A percentile compares a stretch with the other conserved stretches of the same genome.
phyloP scores from a whole-genome alignment of 2,329 filamentous ascomycete genomes.

The Graphilbum ipis-grandicollis region DNA sequence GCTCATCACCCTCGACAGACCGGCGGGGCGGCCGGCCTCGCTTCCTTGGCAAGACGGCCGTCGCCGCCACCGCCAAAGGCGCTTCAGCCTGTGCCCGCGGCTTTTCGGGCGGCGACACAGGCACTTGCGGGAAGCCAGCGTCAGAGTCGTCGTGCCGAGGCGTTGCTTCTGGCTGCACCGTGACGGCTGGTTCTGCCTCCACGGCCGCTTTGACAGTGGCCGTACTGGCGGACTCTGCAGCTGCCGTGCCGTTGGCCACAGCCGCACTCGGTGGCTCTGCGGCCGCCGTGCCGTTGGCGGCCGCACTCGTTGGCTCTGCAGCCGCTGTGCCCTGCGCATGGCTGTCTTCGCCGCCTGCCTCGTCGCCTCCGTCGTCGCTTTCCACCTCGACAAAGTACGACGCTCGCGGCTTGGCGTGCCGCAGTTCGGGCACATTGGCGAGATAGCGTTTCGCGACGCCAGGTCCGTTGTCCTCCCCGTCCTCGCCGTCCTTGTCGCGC shows the following conservation, averaged over 20 bases:
- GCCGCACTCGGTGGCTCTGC: too few species aligned
- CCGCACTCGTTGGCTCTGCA: too few species aligned
- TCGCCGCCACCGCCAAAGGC: background rate
- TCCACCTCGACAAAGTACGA: slow-evolving; percentile 5
- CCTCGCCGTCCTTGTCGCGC: too few species aligned
- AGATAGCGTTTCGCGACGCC: slow-evolving; percentile 1
- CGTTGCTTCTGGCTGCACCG: too few species aligned
- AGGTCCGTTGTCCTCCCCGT: slow-evolving; percentile 1
- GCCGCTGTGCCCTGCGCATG: background rate
- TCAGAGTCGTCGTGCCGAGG: slow-evolving; percentile 12
- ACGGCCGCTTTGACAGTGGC: too few species aligned
- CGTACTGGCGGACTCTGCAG: too few species aligned
- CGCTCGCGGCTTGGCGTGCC: slow-evolving; percentile 5
- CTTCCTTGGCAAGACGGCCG: background rate
- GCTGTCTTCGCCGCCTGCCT: slow-evolving; percentile 14
- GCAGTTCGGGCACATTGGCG: slow-evolving; percentile 5
- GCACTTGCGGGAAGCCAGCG: too few species aligned
- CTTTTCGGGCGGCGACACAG: background rate
- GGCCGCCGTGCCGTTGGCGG: too few species aligned
- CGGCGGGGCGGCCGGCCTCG: background rate
- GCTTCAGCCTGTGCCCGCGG: background rate
- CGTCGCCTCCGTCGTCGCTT: slow-evolving; percentile 4
- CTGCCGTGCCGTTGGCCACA: too few species aligned
- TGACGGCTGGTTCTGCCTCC: too few species aligned
- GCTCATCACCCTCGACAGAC: too few species aligned